These are phyloP conservation scores for Cicer yamashitae DNA, from an alignment of 306 rosid genomes.

Conservation along the genomic window DNA sequence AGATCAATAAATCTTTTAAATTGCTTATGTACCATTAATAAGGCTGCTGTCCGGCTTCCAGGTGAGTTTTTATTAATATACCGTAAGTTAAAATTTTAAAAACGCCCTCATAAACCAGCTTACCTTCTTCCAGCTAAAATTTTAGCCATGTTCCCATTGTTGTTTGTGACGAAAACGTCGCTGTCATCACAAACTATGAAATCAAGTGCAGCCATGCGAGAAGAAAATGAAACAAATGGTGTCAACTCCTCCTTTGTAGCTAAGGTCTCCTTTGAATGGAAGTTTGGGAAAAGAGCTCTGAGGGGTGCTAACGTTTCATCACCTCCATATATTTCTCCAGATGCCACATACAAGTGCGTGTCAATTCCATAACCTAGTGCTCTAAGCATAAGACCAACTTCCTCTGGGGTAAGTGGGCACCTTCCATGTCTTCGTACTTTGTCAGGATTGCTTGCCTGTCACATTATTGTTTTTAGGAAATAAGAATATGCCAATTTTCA, in stretches of 20 bases:
- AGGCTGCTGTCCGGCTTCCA: conserved; percentile 52
- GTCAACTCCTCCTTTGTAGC: conserved; percentile 72
- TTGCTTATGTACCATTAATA: no score
- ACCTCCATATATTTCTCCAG: conserved; percentile 90
- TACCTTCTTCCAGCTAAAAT: conserved; percentile 95
- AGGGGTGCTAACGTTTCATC: conserved; percentile 80
- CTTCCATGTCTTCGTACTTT: conserved; percentile 81
- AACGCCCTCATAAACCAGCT: background rate
- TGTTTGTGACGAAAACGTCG: conserved; percentile 83
- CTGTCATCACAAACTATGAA: conserved; percentile 80
- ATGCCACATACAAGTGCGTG: conserved; percentile 85
- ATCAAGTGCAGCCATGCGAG: conserved; percentile 97
- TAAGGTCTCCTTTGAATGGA: conserved; percentile 79
- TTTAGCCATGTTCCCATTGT: conserved; percentile 98
- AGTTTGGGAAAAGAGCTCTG: conserved; percentile 77
- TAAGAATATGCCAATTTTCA: conserved; percentile 36
- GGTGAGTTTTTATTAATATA: conserved; percentile 53
- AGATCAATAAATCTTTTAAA: no score
- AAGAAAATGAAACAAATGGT: conserved; percentile 76
- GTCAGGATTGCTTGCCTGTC: conserved; percentile 75
- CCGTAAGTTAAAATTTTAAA: conserved; percentile 38
- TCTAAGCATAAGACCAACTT: conserved; percentile 94
- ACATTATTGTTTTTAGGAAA: conserved; percentile 5
- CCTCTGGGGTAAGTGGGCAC: conserved; percentile 97
- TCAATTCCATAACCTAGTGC: conserved; percentile 79